Base-by-base conservation (phyloP, 2,329 filamentous ascomycete genomes). In the Aspergillus uvarum region DNA sequence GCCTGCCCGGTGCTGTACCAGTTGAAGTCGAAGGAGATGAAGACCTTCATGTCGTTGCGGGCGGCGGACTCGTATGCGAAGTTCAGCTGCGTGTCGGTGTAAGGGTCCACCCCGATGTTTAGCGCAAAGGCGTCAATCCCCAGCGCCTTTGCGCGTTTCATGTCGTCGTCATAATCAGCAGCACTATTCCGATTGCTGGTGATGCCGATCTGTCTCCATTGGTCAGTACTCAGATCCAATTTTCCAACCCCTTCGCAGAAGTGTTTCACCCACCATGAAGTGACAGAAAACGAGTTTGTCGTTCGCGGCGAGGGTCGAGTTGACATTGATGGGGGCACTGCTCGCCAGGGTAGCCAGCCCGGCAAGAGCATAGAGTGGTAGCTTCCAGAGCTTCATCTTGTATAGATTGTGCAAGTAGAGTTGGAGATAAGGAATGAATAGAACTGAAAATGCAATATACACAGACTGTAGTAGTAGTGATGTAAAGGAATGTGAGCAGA, bases 1-100 rank as follows among this genome's bases (percentile, higher is more conserved):
- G 76, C 76, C 47, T 81, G 70, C 11, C 67, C 60, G 6, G 67
- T 66, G 31, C 67, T 60, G 71, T 76, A 82, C 77, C 79, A 80
- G 72, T 83, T 82, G 68, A 83, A 84, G 72, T 85, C 83, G 62
- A 85, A 85, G 1, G 82, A 85, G 62, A 85, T 79, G 57, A 85
- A 84, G 14, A 84, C 80, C 57, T 83, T 82, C 76, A 85, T 82
- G 51, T 72, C 71, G 59, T 74, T 72, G 7, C 72, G 73, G 10
- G 77, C 75, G 3, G 82, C 81, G 0, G 81, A 81, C n/a, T 79
- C 70, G 60, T 83, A 84, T 0, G 82, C 82, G 32, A 74, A 77
- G 1, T 65, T 71, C 3, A 84, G 77, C 67, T 84, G 81, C n/a
- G 74, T 65, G 54, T 82, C 78, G 26, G 70, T 72, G 63, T 72